Percentiles rank a stretch among this genome's conserved stretches.
These are phyloP conservation scores for Rhododendron kiyosumense DNA, from an alignment of 148 eudicot species.

Conservation along the genomic window DNA sequence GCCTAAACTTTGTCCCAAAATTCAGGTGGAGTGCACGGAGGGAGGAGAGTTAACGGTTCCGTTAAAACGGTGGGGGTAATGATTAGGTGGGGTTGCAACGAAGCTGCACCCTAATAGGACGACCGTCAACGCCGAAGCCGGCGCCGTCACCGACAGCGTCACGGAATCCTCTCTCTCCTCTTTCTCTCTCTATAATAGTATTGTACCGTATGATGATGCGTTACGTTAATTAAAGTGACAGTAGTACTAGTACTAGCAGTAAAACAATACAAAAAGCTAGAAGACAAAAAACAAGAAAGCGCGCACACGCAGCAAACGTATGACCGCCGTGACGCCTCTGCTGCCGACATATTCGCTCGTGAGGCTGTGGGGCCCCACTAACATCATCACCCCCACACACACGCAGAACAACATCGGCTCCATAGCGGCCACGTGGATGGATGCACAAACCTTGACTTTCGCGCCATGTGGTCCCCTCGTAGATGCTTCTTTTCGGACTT, in stretches of 20 bases:
- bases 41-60: neutral
- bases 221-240: neutral
- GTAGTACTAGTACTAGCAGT: too few relatives aligned
- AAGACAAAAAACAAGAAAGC: neutral
- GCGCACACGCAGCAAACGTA: neutral
- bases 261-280: neutral
- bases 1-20: neutral
- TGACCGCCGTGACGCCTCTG: conserved; percentile 5
- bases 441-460: neutral
- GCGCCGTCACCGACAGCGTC: conserved; percentile 3
- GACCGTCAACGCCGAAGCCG: conserved; percentile 1
- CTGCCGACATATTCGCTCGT: neutral
- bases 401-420: neutral
- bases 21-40: too few relatives aligned
- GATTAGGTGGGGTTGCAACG: neutral
- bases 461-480: neutral
- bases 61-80: neutral
- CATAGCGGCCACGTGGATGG: neutral
- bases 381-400: neutral
- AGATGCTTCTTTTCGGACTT: too few relatives aligned
- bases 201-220: neutral
- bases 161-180: neutral
- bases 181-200: too few relatives aligned
- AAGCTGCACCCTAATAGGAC: neutral
- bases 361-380: neutral